Evolutionary conservation across 768 basidiomycete genomes (phyloP), one percentile per base, ranked within the genome.

Genomic region (Mycena maculata): DNA sequence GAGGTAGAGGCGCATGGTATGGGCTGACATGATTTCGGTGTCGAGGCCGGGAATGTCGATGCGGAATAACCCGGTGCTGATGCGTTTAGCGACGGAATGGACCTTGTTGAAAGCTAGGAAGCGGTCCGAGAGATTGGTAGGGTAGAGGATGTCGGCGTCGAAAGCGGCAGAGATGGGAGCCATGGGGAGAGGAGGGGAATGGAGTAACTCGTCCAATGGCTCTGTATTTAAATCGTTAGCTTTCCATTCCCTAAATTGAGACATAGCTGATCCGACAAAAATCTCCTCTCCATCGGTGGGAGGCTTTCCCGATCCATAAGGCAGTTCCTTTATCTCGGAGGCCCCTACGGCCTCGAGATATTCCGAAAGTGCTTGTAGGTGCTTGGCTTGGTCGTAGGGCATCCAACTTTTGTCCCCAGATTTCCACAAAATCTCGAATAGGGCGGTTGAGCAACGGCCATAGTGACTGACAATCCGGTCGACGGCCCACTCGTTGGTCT

Each of bases 321-420:
- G 36, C 2, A 60, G 75, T 71, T 42, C 48, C 27, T 60, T 25
- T 4, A 71, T 60, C 2, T 47, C 28, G 18, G 59, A 16, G 27
- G 76, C 65, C 0, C 79, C 81, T 22, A 77, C 33, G 2, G 75
- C 59, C 8, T 80, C 76, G 0, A 80, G 67, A 65, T 83, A 83
- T 6, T 70, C 62, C 0, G 49, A 30, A 1, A 81, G 49, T 0
- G 75, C 74, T 2, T 71, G 60, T 0, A 79, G 49, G 20, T 74
- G 71, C 12, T 49, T 45, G 0, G 80, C 68, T 39, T 75, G 64
- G 10, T 50, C n/a, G 44, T 73, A 77, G 1, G 74, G 71, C 28
- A 80, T 25, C 82, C 82, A 83, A n/a, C 75, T 78, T 1, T 65
- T 38, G 31, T 80, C 77, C 5, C 78, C 70, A 2, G 76, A 72